Evolutionary conservation across 2,329 filamentous ascomycete species (phyloP), one percentile per base, ranked within the genome.

Genomic region (Botrytis sinoallii): DNA sequence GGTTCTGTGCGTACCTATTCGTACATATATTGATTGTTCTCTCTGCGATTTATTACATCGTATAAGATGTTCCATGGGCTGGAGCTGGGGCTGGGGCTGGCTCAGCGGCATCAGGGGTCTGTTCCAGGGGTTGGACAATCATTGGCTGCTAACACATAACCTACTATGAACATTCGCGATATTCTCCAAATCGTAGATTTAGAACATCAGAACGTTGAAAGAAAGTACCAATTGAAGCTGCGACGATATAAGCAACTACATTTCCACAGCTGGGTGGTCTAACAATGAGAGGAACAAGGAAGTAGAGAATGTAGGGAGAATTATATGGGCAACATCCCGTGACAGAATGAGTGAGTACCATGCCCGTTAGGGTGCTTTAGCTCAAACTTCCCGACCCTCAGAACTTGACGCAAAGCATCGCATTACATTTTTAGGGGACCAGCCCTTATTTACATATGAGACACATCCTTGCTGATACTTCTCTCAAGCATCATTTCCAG

Each of bases 401-500:
- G 29, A 59, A 69, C 57, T 44, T 20, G 2, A 65, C 48, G 48
- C 71, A 68, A 68, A 61, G 67, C 48, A 70, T 60, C 52, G 40
- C 68, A 64, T 57, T 55, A 10, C 70, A 32, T 40, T 72, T 46
- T 52, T 35, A 38, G 40, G 22, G 48, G 60, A 16, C 16, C 55
- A 29, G 42, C 42, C 29, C n/a, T 57, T 67, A 42, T 72, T 35
- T 60, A 29, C 52, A 42, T 68, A 20, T 60, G 32, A 52, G 35
- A 55, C 64, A 66, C 64, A 76, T 77, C 74, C 76, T 75, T 77
- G 76, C 78, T 79, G 75, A 79, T 73, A 67, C 72, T 70, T 73
- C 74, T 71, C 73, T 71, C 52, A 79, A 78, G 77, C 75, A 76
- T 76, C 76, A 75, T 75, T 75, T 74, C 75, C 75, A 74, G 77